Evolutionary conservation across 768 basidiomycete genomes (phyloP).

Genomic region (Suillus tomentosus): DNA sequence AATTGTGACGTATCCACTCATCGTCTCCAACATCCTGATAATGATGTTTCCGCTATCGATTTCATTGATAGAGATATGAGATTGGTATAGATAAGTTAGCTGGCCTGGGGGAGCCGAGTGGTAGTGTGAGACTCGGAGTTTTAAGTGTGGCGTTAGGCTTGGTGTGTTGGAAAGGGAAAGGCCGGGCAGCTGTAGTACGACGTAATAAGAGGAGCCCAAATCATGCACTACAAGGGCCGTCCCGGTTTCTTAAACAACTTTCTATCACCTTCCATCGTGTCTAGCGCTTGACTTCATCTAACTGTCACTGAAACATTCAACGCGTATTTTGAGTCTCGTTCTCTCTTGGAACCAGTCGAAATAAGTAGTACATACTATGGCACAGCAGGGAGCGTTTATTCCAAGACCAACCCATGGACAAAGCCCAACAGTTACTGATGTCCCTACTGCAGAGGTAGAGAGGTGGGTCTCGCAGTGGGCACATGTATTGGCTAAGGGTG

Average conservation of each 20-base stretch:
- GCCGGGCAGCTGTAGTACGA: not conserved
- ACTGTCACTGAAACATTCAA: not conserved
- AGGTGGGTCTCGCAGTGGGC: conserved; percentile 65
- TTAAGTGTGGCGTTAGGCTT: not conserved
- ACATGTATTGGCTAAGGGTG: conserved; percentile 58
- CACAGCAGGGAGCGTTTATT: conserved; percentile 23
- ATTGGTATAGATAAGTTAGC: not conserved
- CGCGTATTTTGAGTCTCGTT: not conserved
- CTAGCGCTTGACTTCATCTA: not conserved
- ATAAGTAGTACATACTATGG: conserved; percentile 8
- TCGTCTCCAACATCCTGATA: not conserved
- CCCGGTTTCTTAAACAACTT: not conserved
- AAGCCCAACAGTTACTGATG: conserved; percentile 14
- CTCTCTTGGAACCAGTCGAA: conserved; percentile 5
- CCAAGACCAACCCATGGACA: conserved; percentile 17
- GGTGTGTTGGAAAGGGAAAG: not conserved
- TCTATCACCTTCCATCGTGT: not conserved
- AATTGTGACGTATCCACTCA: not conserved
- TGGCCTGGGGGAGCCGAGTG: not conserved
- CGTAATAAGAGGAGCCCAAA: not conserved
- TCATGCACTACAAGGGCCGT: conserved; percentile 2
- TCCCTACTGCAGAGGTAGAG: conserved; percentile 36
- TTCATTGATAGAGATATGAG: not conserved
- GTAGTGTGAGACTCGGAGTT: not conserved
- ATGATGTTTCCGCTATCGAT: not conserved